Evolutionary conservation across 1,284 basidiomycete species (phyloP).

Genomic region (Ganoderma resinaceum): DNA sequence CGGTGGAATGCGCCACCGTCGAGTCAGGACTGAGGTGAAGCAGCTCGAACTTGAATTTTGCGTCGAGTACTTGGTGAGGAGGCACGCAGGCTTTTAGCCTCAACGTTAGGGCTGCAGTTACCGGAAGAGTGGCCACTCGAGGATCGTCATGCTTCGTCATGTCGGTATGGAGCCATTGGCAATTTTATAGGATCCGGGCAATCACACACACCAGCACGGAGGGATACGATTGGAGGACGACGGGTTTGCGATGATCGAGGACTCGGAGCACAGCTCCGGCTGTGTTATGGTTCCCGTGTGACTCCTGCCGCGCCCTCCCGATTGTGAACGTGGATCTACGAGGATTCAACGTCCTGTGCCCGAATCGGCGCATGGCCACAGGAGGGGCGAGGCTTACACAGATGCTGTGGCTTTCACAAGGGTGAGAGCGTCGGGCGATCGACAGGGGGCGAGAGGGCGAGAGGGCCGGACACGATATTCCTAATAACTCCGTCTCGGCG

Average conservation of each 20-base stretch:
- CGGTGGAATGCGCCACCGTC: too few species aligned
- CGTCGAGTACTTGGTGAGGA: too few species aligned
- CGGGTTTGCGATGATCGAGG: not conserved
- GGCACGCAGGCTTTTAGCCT: too few species aligned
- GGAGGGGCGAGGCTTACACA: not conserved
- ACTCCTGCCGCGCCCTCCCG: not conserved
- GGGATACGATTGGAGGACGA: not conserved
- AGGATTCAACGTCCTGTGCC: not conserved
- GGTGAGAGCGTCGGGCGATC: not conserved
- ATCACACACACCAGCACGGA: not conserved
- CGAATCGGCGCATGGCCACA: not conserved
- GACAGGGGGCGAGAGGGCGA: not conserved
- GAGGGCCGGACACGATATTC: not conserved
- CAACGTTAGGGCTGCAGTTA: too few species aligned
- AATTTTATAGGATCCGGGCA: not conserved
- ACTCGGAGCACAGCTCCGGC: not conserved
- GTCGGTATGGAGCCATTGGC: not conserved
- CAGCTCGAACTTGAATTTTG: too few species aligned
- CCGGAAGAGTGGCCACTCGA: too few species aligned
- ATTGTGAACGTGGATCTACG: not conserved
- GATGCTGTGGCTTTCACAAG: not conserved
- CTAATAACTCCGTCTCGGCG: not conserved
- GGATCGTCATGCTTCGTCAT: too few species aligned
- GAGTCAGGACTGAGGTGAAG: too few species aligned
- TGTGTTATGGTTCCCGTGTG: not conserved